phyloP scores from a whole-genome alignment of 805 yeast species.

The Kazachstania bromeliacearum region DNA sequence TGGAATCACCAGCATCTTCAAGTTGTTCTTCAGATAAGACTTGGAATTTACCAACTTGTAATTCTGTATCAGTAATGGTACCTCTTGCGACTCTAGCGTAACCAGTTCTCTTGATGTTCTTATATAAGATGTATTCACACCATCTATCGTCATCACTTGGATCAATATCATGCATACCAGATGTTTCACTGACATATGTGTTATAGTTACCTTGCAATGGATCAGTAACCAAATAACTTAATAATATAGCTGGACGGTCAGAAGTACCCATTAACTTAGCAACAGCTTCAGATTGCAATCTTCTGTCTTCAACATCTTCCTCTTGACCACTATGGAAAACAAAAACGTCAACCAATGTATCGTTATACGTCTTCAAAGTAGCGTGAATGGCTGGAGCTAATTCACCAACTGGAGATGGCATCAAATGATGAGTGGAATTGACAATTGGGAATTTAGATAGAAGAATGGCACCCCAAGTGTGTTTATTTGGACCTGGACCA shows the following conservation, averaged over 20 bases:
- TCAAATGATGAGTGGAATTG: constrained; percentile 78
- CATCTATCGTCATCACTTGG: constrained; percentile 93
- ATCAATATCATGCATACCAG: constrained; percentile 91
- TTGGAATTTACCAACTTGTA: constrained; percentile 89
- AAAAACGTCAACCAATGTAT: constrained; percentile 68
- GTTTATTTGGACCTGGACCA: constrained; percentile 97
- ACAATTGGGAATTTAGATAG: constrained; percentile 90
- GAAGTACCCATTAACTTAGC: constrained; percentile 72
- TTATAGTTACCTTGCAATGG: constrained; percentile 87
- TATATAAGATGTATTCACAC: constrained; percentile 94
- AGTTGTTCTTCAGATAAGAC: constrained; percentile 33
- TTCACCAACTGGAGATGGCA: constrained; percentile 97
- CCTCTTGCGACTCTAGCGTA: constrained; percentile 91
- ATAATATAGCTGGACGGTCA: constrained; percentile 72
- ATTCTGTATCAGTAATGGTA: constrained; percentile 92
- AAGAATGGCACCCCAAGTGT: constrained; percentile 95
- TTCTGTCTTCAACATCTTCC: constrained; percentile 90
- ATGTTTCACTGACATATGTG: constrained; percentile 73
- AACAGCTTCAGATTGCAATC: constrained; percentile 71
- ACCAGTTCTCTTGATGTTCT: constrained; percentile 76
- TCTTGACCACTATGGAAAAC: constrained; percentile 98
- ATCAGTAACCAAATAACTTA: constrained; percentile 83
- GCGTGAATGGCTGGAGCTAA: constrained; percentile 98
- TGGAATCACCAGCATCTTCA: constrained; percentile 26
- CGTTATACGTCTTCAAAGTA: constrained; percentile 84